Percentiles rank a stretch among this genome's conserved stretches.
Evolutionary conservation across 441 rosid genomes (phyloP).

Genomic region (Pelargonium cotyledonis): DNA sequence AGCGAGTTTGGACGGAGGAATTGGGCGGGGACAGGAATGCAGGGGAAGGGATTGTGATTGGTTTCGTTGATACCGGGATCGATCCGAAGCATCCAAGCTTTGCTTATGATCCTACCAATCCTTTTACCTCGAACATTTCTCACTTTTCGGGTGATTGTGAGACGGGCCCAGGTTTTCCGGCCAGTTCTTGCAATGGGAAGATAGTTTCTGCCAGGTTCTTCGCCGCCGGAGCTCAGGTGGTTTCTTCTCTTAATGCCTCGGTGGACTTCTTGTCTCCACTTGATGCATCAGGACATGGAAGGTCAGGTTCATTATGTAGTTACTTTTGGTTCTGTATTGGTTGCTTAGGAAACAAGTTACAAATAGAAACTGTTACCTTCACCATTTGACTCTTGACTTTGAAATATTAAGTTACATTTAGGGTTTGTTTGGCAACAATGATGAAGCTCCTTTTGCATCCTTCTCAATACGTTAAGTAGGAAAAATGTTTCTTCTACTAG

Average conservation of each 20-base stretch:
- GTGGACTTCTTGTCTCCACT: slow-evolving; percentile 74
- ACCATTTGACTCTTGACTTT: neutral
- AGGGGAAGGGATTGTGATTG: slow-evolving; percentile 74
- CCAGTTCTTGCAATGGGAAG: slow-evolving; percentile 67
- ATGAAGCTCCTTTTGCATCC: too few species aligned
- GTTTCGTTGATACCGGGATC: slow-evolving; percentile 79
- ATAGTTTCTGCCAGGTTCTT: slow-evolving; percentile 70
- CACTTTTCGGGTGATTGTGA: slow-evolving; percentile 72
- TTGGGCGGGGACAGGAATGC: slow-evolving; percentile 37
- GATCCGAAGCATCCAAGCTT: slow-evolving; percentile 79
- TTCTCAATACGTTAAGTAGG: too few species aligned
- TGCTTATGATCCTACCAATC: slow-evolving; percentile 31
- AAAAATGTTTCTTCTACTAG: too few species aligned
- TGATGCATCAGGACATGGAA: slow-evolving; percentile 86
- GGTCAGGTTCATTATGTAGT: slow-evolving; percentile 29
- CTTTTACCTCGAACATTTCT: slow-evolving; percentile 34
- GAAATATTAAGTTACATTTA: neutral
- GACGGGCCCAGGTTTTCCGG: slow-evolving; percentile 60
- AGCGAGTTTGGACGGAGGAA: slow-evolving; percentile 45
- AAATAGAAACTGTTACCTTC: neutral
- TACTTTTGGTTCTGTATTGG: neutral
- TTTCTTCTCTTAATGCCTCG: slow-evolving; percentile 43
- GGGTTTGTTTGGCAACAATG: too few species aligned
- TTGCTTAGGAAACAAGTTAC: neutral
- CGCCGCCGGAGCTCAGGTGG: slow-evolving; percentile 73